Evolutionary conservation across 148 eudicot genomes (phyloP), one percentile per base, ranked within the genome.

Genomic region (Silene latifolia): DNA sequence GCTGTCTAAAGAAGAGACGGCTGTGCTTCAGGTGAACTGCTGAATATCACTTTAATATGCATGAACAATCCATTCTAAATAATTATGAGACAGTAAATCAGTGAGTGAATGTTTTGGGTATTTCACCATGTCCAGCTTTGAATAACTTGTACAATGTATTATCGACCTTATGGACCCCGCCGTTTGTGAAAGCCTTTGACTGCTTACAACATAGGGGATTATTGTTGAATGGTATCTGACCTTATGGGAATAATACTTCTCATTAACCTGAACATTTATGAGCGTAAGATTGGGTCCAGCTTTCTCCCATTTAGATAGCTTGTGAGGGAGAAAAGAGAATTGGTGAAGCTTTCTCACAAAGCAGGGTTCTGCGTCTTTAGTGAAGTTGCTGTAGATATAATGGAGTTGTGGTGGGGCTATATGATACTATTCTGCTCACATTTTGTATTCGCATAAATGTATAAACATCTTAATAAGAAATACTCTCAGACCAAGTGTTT

Each of bases 1-100:
- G 77, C 76, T 87, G 60, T 86, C 96, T 17, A 88, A 81, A 81
- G 93, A 89, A 79, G 89, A 87, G 84, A 88, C 71, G 70, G 85
- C 86, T 72, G 81, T 47, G 57, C 87, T 94, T 82, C 88, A 90
- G 97, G 98, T 94, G 76, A 58, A 82, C 54, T 32, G 18, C 58
- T 72, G 24, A 65, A 3, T 9, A 53, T 53, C 35, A 56, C 21
- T 15, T 71, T 19, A 32, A 2, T 35, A 59, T 35, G 65, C 53
- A 35, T n/a, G 59, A 35, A 65, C 27, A 65, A 8, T 65, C 69
- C 46, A 32, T 61, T 61, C 10, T 35, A 17, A 19, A 32, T 20
- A 15, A 18, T 32, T 10, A 12, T 4, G 14, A 14, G 39, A 27
- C 42, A 63, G 42, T 39, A 25, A 24, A 0, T 63, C 67, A 25